Base-by-base conservation (phyloP, 768 basidiomycete species). In the Boletus fagicola region DNA sequence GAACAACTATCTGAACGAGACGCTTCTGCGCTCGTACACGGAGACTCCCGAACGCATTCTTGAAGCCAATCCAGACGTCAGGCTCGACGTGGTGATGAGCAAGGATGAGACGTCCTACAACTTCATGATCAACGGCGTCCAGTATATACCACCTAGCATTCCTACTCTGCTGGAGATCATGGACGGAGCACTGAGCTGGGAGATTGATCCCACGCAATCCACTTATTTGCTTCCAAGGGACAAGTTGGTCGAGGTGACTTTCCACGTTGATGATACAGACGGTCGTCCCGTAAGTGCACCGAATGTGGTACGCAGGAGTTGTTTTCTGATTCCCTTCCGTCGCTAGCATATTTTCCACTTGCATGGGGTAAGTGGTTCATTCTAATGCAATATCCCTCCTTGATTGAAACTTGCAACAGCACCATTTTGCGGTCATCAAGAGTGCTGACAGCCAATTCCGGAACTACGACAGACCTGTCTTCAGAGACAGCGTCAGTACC, bases 401-500 rank as follows among this genome's bases (percentile, higher is more conserved):
- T 42, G 12, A 35, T 13, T 35, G 10, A 13, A 35, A 35, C 33
- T 35, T 13, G 33, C 33, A 35, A 35, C 33, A 35, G 33, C 33
- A 35, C 33, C 33, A 35, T 35, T 35, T 35, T 12, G 33, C 33
- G 33, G 33, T 35, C 33, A 35, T 35, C 33, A 35, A 35, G 33
- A 35, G 12, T 35, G 33, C 33, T 35, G 33, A 35, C 12, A 9
- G 66, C 57, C 53, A 57, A 0, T 53, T 50, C 0, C 74, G 73
- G 53, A 80, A 81, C 57, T 78, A 67, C 31, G 54, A 52, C 26
- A 83, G 83, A 64, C 84, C 85, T 0, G 78, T 80, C 57, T 71
- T 72, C 49, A 73, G 83, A 49, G 85, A 86, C 63, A 82, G 81
- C 0, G 76, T 83, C n/a, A 66, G 36, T 49, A 63, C 65, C 67